Conservation (phyloP, 768 basidiomycete genomes). For the Pholiota molesta region DNA sequence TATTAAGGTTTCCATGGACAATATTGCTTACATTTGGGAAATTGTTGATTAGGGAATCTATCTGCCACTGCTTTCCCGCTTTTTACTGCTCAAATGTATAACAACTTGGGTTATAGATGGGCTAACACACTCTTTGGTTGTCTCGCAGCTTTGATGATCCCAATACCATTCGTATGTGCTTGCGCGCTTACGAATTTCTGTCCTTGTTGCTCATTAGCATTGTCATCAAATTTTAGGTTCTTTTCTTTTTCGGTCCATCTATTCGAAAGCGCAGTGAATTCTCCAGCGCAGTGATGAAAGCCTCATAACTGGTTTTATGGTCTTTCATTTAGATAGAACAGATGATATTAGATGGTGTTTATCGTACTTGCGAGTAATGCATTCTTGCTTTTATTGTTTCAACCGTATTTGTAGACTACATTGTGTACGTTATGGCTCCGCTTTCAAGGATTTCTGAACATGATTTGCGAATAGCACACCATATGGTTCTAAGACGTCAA, state of each 20-base stretch:
- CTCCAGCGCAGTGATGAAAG: slow-evolving; percentile 40
- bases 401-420: too few species aligned
- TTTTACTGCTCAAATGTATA: slow-evolving; percentile 64
- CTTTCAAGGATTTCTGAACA: too few species aligned
- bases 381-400: too few species aligned
- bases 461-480: too few species aligned
- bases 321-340: too few species aligned
- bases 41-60: slow-evolving; percentile 44
- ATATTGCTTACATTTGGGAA: background rate
- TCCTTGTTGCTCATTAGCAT: slow-evolving; percentile 5
- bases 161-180: slow-evolving; percentile 59
- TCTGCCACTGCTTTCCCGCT: slow-evolving; percentile 59
- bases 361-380: background rate
- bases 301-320: background rate
- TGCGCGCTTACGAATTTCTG: background rate
- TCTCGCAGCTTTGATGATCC: slow-evolving; percentile 55
- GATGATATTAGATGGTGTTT: too few species aligned
- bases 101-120: slow-evolving; percentile 58
- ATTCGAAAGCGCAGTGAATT: slow-evolving; percentile 45
- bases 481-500: too few species aligned
- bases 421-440: too few species aligned
- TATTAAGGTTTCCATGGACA: background rate
- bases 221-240: slow-evolving; percentile 27
- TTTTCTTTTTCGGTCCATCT: slow-evolving; percentile 45
- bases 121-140: slow-evolving; percentile 60